Conservation (phyloP, 768 basidiomycete genomes). For the Coprinopsis sp. region DNA sequence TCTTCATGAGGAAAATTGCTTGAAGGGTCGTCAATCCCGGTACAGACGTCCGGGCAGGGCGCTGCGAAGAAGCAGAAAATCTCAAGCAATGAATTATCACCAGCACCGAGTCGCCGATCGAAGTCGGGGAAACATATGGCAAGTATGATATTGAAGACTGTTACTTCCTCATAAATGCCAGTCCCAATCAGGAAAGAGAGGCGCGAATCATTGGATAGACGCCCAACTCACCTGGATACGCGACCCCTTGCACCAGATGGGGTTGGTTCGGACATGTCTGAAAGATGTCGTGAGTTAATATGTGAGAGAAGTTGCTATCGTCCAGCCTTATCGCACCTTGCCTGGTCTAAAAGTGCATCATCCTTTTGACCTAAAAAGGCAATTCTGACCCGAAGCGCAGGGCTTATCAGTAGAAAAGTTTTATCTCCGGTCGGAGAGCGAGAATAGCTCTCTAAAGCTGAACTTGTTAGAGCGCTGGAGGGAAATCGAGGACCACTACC, state of each 20-base stretch:
- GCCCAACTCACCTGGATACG: not conserved
- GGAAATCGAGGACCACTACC: not conserved
- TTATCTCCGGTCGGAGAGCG: slow-evolving; percentile 2
- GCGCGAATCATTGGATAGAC: slow-evolving; percentile 1
- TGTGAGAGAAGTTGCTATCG: slow-evolving; percentile 1
- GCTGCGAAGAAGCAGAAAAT: not conserved
- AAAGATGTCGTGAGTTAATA: not conserved
- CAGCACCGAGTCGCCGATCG: slow-evolving; percentile 2
- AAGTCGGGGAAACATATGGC: slow-evolving; percentile 4
- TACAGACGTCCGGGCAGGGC: too few species aligned
- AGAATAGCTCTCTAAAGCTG: not conserved
- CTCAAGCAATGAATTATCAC: not conserved
- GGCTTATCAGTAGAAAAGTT: slow-evolving; percentile 3
- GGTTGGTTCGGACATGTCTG: not conserved
- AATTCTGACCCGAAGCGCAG: slow-evolving; percentile 7
- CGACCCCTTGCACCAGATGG: not conserved
- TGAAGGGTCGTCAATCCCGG: too few species aligned
- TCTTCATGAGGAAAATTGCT: too few species aligned
- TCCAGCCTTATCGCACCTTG: slow-evolving; percentile 1
- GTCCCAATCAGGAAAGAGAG: slow-evolving; percentile 4
- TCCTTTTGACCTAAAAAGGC: slow-evolving; percentile 1
- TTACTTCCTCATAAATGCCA: not conserved
- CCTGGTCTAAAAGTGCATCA: slow-evolving; percentile 1
- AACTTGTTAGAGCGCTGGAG: not conserved
- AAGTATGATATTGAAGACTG: not conserved